Evolutionary conservation across 768 basidiomycete genomes (phyloP), one percentile per base, ranked within the genome.

Genomic region (Tephrocybe rancida): DNA sequence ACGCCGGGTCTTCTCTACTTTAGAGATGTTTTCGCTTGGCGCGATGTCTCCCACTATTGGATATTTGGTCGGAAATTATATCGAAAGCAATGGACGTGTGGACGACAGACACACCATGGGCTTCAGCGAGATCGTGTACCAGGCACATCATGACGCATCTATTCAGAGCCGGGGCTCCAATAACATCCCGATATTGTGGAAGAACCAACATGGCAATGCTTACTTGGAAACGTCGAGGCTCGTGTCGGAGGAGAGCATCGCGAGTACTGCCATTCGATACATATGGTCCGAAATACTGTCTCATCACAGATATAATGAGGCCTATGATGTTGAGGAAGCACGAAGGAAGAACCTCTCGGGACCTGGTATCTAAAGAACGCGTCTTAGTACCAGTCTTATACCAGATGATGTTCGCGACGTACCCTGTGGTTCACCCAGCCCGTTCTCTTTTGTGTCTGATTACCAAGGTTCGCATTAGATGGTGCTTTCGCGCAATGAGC

Each of bases 121-220:
- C 96, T 69, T 99, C 96, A 5, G 95, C 95, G 13, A 99, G 81
- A 70, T 99, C 96, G 64, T 99, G 96, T 13, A 97, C 92, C 30
- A 96, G 60, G 18, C 85, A 85, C 82, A 98, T 87, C 90, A 95
- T 87, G 13, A 91, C 86, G 54, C 89, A 92, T 78, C 87, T 89
- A 9, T 16, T 32, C 13, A n/a, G n/a, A n/a, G n/a, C n/a, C n/a
- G n/a, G n/a, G n/a, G n/a, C n/a, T n/a, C n/a, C n/a, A n/a, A n/a
- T n/a, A n/a, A n/a, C n/a, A n/a, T n/a, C n/a, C n/a, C n/a, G n/a
- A n/a, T n/a, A n/a, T n/a, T n/a, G n/a, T n/a, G n/a, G n/a, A n/a
- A n/a, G n/a, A n/a, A n/a, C 19, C n/a, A 39, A 35, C 22, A 29
- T 16, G 7, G 5, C 19, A 19, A 49, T 29, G 64, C 82, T 47